phyloP scores from a whole-genome alignment of 2,329 filamentous ascomycete genomes.

The Aureobasidium pullulans region DNA sequence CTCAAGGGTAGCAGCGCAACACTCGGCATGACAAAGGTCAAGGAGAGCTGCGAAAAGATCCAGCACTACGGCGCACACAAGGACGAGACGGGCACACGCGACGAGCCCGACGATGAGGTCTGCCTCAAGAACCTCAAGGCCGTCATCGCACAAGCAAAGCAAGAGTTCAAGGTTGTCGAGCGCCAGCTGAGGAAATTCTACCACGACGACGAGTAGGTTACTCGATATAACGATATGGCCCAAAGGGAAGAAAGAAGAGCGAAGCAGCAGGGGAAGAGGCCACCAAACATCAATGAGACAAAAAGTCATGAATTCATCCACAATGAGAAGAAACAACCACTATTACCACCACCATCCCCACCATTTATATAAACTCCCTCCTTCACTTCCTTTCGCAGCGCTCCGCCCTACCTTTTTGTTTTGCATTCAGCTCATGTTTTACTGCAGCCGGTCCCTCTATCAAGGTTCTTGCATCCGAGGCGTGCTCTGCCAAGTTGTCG shows the following conservation, averaged over 20 bases:
- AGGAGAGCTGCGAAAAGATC: constrained; percentile 92
- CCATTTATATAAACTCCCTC: too few species aligned
- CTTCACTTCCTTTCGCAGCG: too few species aligned
- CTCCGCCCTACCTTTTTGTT: too few species aligned
- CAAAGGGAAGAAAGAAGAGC: background rate
- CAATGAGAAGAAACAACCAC: too few species aligned
- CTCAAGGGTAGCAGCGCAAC: constrained; percentile 96
- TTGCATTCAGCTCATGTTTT: too few species aligned
- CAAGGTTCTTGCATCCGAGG: too few species aligned
- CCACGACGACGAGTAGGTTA: constrained; percentile 39
- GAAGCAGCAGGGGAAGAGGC: background rate
- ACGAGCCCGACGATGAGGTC: constrained; percentile 58
- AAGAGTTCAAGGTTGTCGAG: constrained; percentile 69
- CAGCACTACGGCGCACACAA: constrained; percentile 83
- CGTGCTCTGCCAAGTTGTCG: too few species aligned
- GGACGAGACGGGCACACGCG: constrained; percentile 64
- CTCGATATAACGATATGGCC: background rate
- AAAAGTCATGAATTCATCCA: constrained; percentile 1
- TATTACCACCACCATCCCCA: too few species aligned
- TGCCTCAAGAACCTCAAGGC: constrained; percentile 64
- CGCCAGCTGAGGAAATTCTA: constrained; percentile 65
- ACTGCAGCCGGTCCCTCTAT: too few species aligned
- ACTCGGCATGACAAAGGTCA: constrained; percentile 81
- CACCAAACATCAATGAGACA: constrained; percentile 2
- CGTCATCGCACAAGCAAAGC: constrained; percentile 64